phyloP scores from a whole-genome alignment of 257 asterid species.

The Anisodus tanguticus region DNA sequence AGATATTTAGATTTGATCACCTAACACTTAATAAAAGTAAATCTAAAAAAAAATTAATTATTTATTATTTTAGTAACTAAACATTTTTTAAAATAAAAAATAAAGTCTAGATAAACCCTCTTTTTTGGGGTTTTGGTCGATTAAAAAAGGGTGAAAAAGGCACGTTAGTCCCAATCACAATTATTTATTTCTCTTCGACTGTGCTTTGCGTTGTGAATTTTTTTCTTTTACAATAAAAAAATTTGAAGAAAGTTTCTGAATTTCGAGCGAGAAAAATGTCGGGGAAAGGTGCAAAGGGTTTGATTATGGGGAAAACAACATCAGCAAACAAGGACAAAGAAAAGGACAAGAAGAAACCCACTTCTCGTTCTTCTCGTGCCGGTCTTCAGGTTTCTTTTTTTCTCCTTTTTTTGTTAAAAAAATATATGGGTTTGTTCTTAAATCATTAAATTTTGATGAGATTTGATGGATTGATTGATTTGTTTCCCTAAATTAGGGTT shows the following conservation, averaged over 20 bases:
- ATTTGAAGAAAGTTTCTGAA: background rate
- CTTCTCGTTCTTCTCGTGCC: conserved; percentile 41
- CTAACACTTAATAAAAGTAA: too few relatives aligned
- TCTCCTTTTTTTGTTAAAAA: background rate
- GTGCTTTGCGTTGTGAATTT: too few relatives aligned
- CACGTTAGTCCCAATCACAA: too few relatives aligned
- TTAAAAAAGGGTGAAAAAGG: too few relatives aligned
- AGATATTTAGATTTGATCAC: too few relatives aligned
- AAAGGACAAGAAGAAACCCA: conserved; percentile 42
- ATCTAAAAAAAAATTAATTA: too few relatives aligned
- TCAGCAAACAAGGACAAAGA: conserved; percentile 35
- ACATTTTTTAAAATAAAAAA: too few relatives aligned
- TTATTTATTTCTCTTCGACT: too few relatives aligned
- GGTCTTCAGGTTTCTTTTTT: conserved; percentile 36
- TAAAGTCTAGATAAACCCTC: too few relatives aligned
- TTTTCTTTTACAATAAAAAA: background rate
- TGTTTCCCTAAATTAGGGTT: background rate
- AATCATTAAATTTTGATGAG: background rate
- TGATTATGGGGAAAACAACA: conserved; percentile 32
- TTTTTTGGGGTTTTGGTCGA: too few relatives aligned
- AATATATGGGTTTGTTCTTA: background rate
- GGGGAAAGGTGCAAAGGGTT: conserved; percentile 38
- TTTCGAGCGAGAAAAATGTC: conserved; percentile 25
- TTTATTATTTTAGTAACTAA: too few relatives aligned
- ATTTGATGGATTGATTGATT: background rate